These are phyloP conservation scores for Aspergillus conjunctus DNA, from an alignment of 495 filamentous ascomycete genomes.

Conservation along the genomic window DNA sequence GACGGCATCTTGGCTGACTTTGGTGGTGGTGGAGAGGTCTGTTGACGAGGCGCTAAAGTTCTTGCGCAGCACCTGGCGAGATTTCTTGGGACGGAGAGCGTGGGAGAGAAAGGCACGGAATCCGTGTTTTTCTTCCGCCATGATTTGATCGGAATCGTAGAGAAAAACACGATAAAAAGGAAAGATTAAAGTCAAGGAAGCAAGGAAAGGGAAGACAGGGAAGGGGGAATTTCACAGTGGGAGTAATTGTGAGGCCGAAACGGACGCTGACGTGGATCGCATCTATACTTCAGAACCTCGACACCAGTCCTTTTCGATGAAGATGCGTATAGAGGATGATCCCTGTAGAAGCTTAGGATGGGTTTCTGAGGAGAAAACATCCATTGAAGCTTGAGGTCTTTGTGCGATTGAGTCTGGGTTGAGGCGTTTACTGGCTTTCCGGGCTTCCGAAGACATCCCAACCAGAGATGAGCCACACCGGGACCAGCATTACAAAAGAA, in stretches of 20 bases:
- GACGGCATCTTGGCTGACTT: constrained; percentile 26
- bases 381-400: neutral
- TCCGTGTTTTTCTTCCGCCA: constrained; percentile 41
- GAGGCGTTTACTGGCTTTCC: neutral
- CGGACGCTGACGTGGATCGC: constrained; percentile 12
- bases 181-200: too few relatives aligned
- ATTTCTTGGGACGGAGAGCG: constrained; percentile 49
- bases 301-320: neutral
- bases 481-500: neutral
- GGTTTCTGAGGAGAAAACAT: neutral
- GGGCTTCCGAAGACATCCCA: constrained; percentile 3
- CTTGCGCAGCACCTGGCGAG: constrained; percentile 50
- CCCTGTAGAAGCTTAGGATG: too few relatives aligned
- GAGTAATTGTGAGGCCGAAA: constrained; percentile 8
- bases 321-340: too few relatives aligned
- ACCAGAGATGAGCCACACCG: neutral
- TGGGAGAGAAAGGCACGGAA: constrained; percentile 39
- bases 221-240: neutral
- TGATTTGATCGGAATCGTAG: constrained; percentile 20
- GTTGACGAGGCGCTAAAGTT: constrained; percentile 37
- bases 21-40: constrained; percentile 33
- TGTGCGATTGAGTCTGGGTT: neutral
- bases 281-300: neutral
- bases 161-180: neutral
- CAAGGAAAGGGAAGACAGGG: constrained; percentile 9